Evolutionary conservation across 139 green algal species (phyloP), one percentile per base, ranked within the genome.

Genomic region (Bryopsis sp.): DNA sequence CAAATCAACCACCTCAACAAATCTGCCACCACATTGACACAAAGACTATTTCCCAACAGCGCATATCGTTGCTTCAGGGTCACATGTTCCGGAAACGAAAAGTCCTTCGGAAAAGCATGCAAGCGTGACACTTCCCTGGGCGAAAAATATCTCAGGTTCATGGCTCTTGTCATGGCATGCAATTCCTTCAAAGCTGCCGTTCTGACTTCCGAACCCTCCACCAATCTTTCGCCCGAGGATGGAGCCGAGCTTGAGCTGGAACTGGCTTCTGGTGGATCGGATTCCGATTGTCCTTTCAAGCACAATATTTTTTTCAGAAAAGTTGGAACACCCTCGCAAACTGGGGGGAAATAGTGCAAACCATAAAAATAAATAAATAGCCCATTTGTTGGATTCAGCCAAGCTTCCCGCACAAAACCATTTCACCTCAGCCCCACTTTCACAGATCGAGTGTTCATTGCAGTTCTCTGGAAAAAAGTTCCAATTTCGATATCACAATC

Each of bases 21-120:
- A 8, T 80, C 62, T 1, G 79, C 62, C 22, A 92, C 83, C 4
- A 92, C 85, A 6, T 60, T 66, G 32, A 83, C 83, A 64, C 75
- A 85, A 7, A 92, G 71, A 57, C 75, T 85, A 72, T 92, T 92
- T 24, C 85, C 85, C 59, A 92, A 54, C 61, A 87, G 64, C 15
- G 77, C 73, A 72, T 88, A 88, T 24, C 78, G 75, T 77, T 85
- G 81, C 43, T 66, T 57, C n/a, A 74, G 62, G 26, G 47, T 83
- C 28, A 86, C 50, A 1, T 78, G 26, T 0, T 33, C 6, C 2
- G 86, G 86, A 48, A 92, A 92, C 39, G 32, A 47, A 66, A 92
- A 92, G 26, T 5, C 64, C 0, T 37, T 15, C 1, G 85, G 84
- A 65, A 90, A 88, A 6, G 65, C 77, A 50, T 92, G 86, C 58